phyloP scores from a whole-genome alignment of 805 yeast species.

The Kazachstania africana region DNA sequence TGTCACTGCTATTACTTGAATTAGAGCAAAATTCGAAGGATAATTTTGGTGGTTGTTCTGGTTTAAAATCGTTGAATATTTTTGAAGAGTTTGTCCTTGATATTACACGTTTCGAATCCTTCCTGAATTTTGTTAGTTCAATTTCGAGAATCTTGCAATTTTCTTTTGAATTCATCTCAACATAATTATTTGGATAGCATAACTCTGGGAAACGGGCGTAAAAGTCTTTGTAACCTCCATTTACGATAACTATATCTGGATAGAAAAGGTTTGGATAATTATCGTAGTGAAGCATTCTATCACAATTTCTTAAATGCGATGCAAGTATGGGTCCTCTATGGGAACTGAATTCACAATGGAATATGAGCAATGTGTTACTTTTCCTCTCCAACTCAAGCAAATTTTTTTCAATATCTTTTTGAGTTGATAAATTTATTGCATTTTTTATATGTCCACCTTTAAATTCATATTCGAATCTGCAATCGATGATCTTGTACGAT shows the following conservation, averaged over 20 bases:
- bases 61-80: conserved; percentile 9
- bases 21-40: conserved; percentile 9
- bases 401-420: conserved; percentile 49
- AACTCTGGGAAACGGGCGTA: conserved; percentile 44
- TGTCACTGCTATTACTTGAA: conserved; percentile 2
- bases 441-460: conserved; percentile 85
- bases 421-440: conserved; percentile 67
- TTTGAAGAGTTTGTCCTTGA: conserved; percentile 27
- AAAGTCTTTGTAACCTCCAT: conserved; percentile 85
- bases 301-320: conserved; percentile 68
- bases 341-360: conserved; percentile 91
- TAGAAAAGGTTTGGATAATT: conserved; percentile 71
- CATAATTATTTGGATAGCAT: conserved; percentile 69
- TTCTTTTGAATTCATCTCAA: conserved; percentile 58
- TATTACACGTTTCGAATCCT: conserved; percentile 27
- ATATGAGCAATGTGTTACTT: conserved; percentile 42
- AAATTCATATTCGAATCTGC: conserved; percentile 87
- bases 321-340: conserved; percentile 95
- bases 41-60: conserved; percentile 22
- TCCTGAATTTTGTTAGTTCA: conserved; percentile 41
- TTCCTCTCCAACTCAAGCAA: conserved; percentile 1
- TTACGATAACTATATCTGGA: conserved; percentile 80
- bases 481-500: conserved; percentile 58
- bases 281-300: conserved; percentile 60
- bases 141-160: conserved; percentile 32